A percentile compares a stretch with the other conserved stretches of the same genome.
These are phyloP conservation scores for Yamadazyma dushanensis DNA, from an alignment of 1,139 yeast species.

Conservation along the genomic window DNA sequence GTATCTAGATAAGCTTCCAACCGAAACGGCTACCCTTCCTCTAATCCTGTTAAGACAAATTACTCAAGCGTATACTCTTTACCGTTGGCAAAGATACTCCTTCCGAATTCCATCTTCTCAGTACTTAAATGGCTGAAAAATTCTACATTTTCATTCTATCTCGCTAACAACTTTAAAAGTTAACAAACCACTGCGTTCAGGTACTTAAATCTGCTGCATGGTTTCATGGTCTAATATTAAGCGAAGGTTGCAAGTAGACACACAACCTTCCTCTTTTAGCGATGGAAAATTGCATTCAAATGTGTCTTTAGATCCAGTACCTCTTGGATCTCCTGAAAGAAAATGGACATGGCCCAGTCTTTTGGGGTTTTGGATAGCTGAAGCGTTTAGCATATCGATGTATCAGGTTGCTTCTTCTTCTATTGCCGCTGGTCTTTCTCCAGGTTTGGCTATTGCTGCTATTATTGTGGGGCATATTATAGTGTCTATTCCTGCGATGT, in stretches of 20 bases:
- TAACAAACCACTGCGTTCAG: no score
- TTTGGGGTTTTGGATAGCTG: constrained; percentile 15
- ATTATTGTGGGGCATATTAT: constrained; percentile 20
- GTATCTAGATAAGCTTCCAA: no score
- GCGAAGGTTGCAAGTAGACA: constrained; percentile 3
- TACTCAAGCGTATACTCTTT: no score
- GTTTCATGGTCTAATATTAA: constrained; percentile 3
- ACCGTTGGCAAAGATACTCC: no score
- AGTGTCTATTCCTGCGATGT: constrained; percentile 24
- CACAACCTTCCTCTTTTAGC: constrained; percentile 9
- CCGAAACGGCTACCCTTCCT: no score
- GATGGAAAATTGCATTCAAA: constrained; percentile 13
- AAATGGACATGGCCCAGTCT: constrained; percentile 14
- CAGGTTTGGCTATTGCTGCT: constrained; percentile 20
- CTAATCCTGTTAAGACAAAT: no score
- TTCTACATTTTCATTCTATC: no score
- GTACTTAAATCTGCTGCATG: neutral
- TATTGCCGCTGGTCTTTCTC: constrained; percentile 15
- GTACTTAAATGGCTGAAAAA: no score
- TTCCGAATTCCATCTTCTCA: no score
- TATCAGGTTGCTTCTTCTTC: constrained; percentile 16
- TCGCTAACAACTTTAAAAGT: no score
- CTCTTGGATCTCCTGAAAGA: constrained; percentile 9
- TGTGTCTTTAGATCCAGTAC: constrained; percentile 12
- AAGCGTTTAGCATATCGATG: constrained; percentile 15